Base-by-base conservation (phyloP, 176 grass and related monocot genomes). In the Aegilops tauschii region DNA sequence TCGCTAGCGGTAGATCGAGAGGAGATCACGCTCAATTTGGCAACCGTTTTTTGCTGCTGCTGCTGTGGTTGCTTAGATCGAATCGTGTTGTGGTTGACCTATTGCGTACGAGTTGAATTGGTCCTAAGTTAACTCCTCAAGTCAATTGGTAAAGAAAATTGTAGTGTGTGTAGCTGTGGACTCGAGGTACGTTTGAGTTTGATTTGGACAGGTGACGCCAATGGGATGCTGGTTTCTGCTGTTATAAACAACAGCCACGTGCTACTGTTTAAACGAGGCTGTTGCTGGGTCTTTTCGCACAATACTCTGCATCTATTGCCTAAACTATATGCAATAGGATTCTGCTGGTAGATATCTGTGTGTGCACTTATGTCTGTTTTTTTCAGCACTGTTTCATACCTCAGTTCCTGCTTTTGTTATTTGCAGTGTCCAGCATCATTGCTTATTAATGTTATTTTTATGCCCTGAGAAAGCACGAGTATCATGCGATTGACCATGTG, bases 291-390 rank as follows among this genome's bases (percentile, higher is more conserved):
- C 28, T 49, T 85, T 40, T 36, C 14, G 44, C 9, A 27, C 42
- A 20, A 16, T 81, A 61, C 20, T 81, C 61, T 81, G 49, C 63
- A 62, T 21, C 47, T 40, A 49, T 9, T 21, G 16, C 5, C 75
- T 80, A 83, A 42, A 83, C 58, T 78, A 83, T 73, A 20, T 27
- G 66, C 84, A 73, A 65, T 65, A 58, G 65, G 73, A 29, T 35
- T 0, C 6, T n/a, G 47, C 16, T n/a, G 10, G 2, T 76, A 12
- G 27, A 10, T 30, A 76, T 81, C 11, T 70, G 25, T 5, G 14
- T 1, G 44, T 62, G 20, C 18, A n/a, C 58, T 35, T 83, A 20
- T 13, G 12, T 78, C 29, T 3, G 17, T 42, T 27, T 73, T 73
- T 67, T 9, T 58, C 23, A 69, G 36, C 66, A 79, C 42, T 18